Conservation (phyloP, 2,329 filamentous ascomycete genomes). For the Pestalotiopsis sp. region DNA sequence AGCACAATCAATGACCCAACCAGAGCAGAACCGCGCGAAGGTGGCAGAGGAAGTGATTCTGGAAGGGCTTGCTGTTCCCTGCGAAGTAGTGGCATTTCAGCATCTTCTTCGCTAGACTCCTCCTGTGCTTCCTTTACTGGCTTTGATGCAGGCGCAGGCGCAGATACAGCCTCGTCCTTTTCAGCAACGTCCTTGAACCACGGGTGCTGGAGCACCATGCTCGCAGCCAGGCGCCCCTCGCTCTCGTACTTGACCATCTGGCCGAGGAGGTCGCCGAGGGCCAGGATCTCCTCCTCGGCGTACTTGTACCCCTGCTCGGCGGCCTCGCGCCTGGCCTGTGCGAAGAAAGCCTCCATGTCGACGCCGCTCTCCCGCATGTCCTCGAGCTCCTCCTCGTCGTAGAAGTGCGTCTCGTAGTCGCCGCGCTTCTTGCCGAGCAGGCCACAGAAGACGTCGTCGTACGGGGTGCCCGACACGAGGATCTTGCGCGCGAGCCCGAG, state of each 20-base stretch:
- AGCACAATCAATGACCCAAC: neutral
- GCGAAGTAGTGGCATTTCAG: neutral
- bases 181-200: neutral
- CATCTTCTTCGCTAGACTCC: neutral
- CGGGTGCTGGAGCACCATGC: constrained; percentile 1
- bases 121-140: neutral
- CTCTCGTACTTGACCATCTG: constrained; percentile 9
- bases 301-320: neutral
- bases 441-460: neutral
- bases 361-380: neutral
- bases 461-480: neutral
- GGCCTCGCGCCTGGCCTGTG: neutral
- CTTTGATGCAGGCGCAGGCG: neutral
- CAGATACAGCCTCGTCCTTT: no score
- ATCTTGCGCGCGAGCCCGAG: neutral
- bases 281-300: neutral
- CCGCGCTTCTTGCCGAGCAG: neutral
- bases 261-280: constrained; percentile 6
- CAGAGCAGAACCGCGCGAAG: neutral
- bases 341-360: neutral
- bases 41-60: neutral
- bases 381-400: neutral
- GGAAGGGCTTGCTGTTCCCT: neutral
- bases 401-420: neutral
- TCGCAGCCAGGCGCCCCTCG: neutral